Conservation (phyloP, 176 grass and related monocot species). For the maize (Zea mays) region DNA sequence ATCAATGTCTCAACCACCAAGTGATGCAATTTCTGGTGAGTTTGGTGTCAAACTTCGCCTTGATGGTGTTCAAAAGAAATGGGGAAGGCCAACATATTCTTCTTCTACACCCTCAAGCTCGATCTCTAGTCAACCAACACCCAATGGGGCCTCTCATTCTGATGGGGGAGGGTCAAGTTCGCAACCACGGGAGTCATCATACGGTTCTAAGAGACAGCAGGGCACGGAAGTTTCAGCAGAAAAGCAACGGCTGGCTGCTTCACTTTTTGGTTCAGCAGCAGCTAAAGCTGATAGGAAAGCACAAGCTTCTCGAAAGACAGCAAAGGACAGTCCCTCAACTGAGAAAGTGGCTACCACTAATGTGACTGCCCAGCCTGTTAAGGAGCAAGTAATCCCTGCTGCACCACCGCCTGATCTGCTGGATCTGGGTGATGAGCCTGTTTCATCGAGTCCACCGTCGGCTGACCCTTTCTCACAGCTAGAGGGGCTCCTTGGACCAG, state of each 20-base stretch:
- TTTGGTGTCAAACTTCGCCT: conserved; percentile 74
- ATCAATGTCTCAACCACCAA: conserved; percentile 47
- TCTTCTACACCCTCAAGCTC: conserved; percentile 76
- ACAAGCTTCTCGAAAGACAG: conserved; percentile 45
- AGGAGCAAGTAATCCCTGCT: conserved; percentile 61
- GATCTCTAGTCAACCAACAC: conserved; percentile 51
- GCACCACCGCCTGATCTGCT: conserved; percentile 80
- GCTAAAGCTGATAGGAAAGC: conserved; percentile 64
- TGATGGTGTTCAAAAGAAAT: conserved; percentile 98
- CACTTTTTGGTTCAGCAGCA: conserved; percentile 75
- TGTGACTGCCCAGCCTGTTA: conserved; percentile 46
- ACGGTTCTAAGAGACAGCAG: conserved; percentile 70
- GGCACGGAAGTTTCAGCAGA: conserved; percentile 79
- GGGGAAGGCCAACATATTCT: conserved; percentile 84
- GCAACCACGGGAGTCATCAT: conserved; percentile 48
- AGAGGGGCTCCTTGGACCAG: conserved; percentile 74
- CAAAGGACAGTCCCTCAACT: conserved; percentile 48
- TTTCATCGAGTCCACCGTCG: conserved; percentile 36
- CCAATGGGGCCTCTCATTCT: conserved; percentile 58
- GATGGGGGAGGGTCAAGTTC: conserved; percentile 51
- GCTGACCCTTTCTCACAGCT: conserved; percentile 85
- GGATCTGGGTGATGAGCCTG: conserved; percentile 77
- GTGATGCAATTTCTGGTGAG: conserved; percentile 64
- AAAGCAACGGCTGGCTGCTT: conserved; percentile 90
- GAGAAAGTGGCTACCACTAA: conserved; percentile 48